Evolutionary conservation across 139 green algal genomes (phyloP), one percentile per base, ranked within the genome.

Genomic region (Bryopsis sp.): DNA sequence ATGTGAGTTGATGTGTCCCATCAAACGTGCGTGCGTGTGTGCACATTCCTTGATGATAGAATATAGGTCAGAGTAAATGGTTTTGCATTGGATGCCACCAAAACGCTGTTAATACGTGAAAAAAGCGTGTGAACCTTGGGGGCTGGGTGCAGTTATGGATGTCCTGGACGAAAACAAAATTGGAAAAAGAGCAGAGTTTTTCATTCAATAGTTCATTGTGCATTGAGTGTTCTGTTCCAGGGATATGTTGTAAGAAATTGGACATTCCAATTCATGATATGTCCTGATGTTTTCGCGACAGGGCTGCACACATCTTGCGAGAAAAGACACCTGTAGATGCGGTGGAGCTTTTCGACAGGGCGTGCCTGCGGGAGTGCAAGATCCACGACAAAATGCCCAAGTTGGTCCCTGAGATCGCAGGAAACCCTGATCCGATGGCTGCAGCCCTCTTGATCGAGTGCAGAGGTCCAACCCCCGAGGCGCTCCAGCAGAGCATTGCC

Each of bases 281-380:
- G n/a, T n/a, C n/a, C n/a, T n/a, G n/a, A n/a, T n/a, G n/a, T n/a
- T n/a, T n/a, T n/a, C n/a, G n/a, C n/a, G n/a, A 2, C 76, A 81
- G 76, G 36, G 89, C 79, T 6, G 78, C 85, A 1, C 80, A 83
- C 31, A 81, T 96, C 47, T 87, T 97, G 68, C 78, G 92, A 26
- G 72, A 84, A 34, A 77, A 95, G 77, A 97, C 92, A 0, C 75
- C 76, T 0, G 91, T 97, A n/a, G 92, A 97, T 69, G 92, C 92
- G 2, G 92, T 98, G 59, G 92, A 98, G 86, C 82, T 98, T 57
- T 98, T 98, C 79, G 92, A 98, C 81, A 79, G 87, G 68, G 81
- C 83, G 2, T 84, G 73, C 8, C 74, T 89, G 59, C 72, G 81
- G 37, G 82, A 95, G 80, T 96, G 84, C 58, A 85, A 92, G 81